Conservation (phyloP, 202 grass and related monocot species). For the Eragrostis tef region DNA sequence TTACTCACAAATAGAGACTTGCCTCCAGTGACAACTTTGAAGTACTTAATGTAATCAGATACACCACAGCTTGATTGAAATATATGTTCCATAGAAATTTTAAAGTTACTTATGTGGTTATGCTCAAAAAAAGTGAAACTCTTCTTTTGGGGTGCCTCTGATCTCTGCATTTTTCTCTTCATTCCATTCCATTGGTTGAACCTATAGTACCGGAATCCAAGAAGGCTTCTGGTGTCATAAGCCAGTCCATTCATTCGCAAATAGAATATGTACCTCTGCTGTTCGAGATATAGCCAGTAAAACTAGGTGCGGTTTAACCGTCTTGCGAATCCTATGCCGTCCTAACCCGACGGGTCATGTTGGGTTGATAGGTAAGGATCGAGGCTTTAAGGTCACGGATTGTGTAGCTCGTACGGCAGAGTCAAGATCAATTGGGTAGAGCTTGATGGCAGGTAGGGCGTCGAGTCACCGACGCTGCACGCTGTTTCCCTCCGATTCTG, state of each 20-base stretch:
- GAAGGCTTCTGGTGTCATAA: not conserved
- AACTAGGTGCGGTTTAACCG: not conserved
- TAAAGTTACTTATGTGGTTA: not conserved
- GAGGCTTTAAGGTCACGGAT: not conserved
- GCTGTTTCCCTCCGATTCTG: not conserved
- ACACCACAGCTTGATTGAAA: not conserved
- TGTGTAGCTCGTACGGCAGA: not conserved
- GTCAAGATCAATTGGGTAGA: not conserved
- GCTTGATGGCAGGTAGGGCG: not conserved
- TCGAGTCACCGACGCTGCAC: not conserved
- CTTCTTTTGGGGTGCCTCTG: not conserved
- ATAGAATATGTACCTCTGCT: conserved; percentile 2
- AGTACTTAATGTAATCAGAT: not conserved
- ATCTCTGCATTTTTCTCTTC: not conserved
- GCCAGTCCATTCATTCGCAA: not conserved
- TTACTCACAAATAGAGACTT: not conserved
- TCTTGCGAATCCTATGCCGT: conserved; percentile 42
- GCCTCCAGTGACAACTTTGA: not conserved
- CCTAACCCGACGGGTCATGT: not conserved
- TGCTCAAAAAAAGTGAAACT: not conserved
- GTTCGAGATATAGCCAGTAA: not conserved
- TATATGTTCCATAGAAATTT: not conserved
- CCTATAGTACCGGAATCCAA: conserved; percentile 11
- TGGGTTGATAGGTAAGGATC: not conserved
- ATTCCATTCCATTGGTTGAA: not conserved